Base-by-base conservation (phyloP, 768 basidiomycete genomes). In the Tubosaeta sp. region DNA sequence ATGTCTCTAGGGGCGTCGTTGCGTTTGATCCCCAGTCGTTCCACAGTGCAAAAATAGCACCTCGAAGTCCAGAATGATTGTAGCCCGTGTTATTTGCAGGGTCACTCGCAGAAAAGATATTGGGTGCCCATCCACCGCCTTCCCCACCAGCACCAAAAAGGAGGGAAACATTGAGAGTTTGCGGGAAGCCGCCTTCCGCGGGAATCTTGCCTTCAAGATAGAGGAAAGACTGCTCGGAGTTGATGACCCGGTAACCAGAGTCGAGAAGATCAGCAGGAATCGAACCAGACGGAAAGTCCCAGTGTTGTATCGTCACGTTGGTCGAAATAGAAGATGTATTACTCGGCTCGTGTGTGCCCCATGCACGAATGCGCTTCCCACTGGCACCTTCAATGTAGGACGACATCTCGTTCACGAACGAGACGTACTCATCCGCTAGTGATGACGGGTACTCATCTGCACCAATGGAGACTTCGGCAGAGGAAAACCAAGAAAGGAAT, bases 11-110 rank as follows among this genome's bases (percentile, higher is more conserved):
- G 8, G 69, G 69, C 6, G 74, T 76, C 29, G 73, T 75, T 32
- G 75, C 73, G 33, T 74, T 76, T 45, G 75, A 71, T 1, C 76
- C 76, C 72, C 74, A 76, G 59, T 76, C 75, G 42, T 72, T 74
- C 73, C 73, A 74, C 9, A 73, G 56, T 1, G 68, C 72, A 59
- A 74, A 70, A 14, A 72, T 68, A 0, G 68, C 63, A 25, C 72
- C 73, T 5, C 68, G 57, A 19, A 74, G 60, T 11, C 65, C 61
- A 1, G 63, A 50, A 17, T 65, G 50, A 12, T 61, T 41, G n/a
- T 67, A 57, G 14, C 44, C 46, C 16, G 71, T 68, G 57, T 74
- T 74, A 29, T 71, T 72, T 5, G 57, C 52, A 5, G 63, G 47
- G 53, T 72, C 70, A 5, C 50, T 52, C 13, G 52, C 41, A 17